phyloP scores from a whole-genome alignment of 2,329 filamentous ascomycete species.

The Thermoascus crustaceus region DNA sequence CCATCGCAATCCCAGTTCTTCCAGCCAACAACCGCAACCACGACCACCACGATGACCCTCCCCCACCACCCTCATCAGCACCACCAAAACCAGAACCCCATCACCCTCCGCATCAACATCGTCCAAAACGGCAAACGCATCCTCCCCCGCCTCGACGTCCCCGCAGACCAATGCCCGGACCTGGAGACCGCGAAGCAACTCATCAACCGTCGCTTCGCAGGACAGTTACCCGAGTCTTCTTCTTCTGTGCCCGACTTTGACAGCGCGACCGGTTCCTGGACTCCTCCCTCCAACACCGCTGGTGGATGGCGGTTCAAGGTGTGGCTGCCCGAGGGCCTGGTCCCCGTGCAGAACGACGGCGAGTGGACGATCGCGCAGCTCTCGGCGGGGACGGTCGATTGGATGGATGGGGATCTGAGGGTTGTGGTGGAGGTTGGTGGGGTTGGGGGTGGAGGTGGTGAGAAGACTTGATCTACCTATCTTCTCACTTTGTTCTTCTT shows the following conservation, averaged over 20 bases:
- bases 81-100: conserved; percentile 12
- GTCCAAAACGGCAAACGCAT: conserved; percentile 32
- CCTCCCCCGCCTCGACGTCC: conserved; percentile 29
- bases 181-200: conserved; percentile 24
- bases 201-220: conserved; percentile 23
- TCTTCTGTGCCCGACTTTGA: conserved; percentile 15
- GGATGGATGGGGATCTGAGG: conserved; percentile 40
- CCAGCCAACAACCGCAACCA: conserved; percentile 9
- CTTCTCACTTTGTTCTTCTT: too few species aligned
- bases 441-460: background rate
- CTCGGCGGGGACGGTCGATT: conserved; percentile 35
- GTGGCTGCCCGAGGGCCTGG: conserved; percentile 36
- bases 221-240: conserved; percentile 20
- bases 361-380: conserved; percentile 40
- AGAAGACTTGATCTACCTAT: too few species aligned
- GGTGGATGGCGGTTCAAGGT: conserved; percentile 29
- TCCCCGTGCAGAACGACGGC: conserved; percentile 29
- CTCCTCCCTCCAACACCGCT: conserved; percentile 10
- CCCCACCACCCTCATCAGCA: conserved; percentile 2
- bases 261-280: conserved; percentile 12
- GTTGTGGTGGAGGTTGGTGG: conserved; percentile 32
- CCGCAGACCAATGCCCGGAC: conserved; percentile 27
- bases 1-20: conserved; percentile 12
- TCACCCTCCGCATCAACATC: conserved; percentile 31
- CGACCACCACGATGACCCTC: background rate